Base-by-base conservation (phyloP, 2,329 filamentous ascomycete species). In the Xylaria digitata region DNA sequence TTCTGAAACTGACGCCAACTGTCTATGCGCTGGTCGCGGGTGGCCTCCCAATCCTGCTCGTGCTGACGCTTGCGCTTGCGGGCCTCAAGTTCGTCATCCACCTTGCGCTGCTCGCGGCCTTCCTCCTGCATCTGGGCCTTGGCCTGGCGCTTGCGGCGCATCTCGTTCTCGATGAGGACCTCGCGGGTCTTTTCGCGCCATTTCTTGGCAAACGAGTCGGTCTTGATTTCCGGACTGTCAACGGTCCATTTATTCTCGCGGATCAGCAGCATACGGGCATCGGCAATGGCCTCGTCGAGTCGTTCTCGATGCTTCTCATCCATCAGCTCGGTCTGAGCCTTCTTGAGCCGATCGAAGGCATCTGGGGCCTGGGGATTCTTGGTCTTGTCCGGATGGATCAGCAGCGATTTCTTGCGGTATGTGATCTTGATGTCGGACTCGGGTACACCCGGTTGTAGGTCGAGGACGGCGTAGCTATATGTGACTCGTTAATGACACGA, bases 351-450 rank as follows among this genome's bases (percentile, higher is more conserved):
- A 81, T 99, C 96, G 78, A 99, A 99, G 71, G 96, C 96, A 75
- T 98, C 96, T 3, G 96, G 95, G 0, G 96, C 96, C 55, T 85
- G 87, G 0, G 93, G 91, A 77, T 99, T 98, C 76, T 90, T 90
- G 63, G 96, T 97, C 81, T 99, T 99, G 84, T 99, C 96, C 6
- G 96, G 96, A 83, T 99, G 96, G 83, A 99, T 98, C 55, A 99
- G 89, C 64, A 99, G 90, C n/a, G 96, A 99, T 81, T 97, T 98
- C 75, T 93, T 94, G 84, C 96, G 94, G 83, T 98, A 99, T 72
- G 88, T 88, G 73, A 90, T 84, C 82, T 97, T 98, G 85, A 99
- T 98, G 82, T 98, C 96, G 66, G 93, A 94, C 74, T 98, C 95
- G 63, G 96, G 89, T 21, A 98, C 93, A 77, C 96, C 96, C 3